Conservation (phyloP, 345 rosid genomes). For the Schrenkiella parvula region DNA sequence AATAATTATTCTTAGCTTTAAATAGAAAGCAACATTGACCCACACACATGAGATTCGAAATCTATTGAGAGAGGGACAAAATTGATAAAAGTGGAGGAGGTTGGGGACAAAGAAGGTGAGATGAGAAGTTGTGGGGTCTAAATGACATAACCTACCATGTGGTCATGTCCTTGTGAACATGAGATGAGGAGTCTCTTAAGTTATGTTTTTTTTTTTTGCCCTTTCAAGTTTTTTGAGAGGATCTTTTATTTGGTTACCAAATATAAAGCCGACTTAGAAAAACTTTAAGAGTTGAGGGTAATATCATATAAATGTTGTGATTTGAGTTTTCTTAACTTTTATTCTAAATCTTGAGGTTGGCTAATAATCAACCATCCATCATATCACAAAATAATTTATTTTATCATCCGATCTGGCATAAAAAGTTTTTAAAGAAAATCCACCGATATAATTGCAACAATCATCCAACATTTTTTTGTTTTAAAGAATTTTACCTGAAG, state of each 20-base stretch:
- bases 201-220: slow-evolving; percentile 18
- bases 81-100: slow-evolving; percentile 29
- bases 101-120: slow-evolving; percentile 38
- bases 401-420: background rate
- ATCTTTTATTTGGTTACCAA: background rate
- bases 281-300: background rate
- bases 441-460: too few relatives aligned
- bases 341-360: background rate
- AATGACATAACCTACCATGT: slow-evolving; percentile 39
- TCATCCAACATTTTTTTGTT: background rate
- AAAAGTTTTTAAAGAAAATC: too few relatives aligned
- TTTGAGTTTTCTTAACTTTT: background rate
- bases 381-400: background rate
- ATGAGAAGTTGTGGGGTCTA: slow-evolving; percentile 36
- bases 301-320: background rate
- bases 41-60: slow-evolving; percentile 38
- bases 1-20: slow-evolving; percentile 31
- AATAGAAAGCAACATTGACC: slow-evolving; percentile 39
- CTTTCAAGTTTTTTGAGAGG: slow-evolving; percentile 34
- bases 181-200: slow-evolving; percentile 28
- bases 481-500: background rate
- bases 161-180: slow-evolving; percentile 34
- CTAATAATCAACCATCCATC: background rate
- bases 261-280: background rate
- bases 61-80: slow-evolving; percentile 34